Percentiles rank a stretch among this genome's conserved stretches.
These are phyloP conservation scores for Carex pumila DNA, from an alignment of 176 grass and related monocot genomes.

Conservation along the genomic window DNA sequence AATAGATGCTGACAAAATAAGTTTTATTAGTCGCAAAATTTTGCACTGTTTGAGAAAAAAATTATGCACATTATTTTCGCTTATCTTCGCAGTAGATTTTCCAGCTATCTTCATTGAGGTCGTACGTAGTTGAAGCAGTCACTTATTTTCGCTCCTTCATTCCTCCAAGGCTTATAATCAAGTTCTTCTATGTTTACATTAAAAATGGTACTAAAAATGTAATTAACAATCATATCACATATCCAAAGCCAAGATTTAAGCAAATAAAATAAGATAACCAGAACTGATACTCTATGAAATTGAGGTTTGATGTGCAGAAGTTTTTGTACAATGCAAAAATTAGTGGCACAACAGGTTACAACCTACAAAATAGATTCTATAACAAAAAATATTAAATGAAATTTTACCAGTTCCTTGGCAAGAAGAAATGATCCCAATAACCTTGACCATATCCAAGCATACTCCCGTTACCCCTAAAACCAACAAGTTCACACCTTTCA, in stretches of 20 bases:
- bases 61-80: too few relatives aligned
- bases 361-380: neutral
- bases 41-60: neutral
- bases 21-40: neutral
- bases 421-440: conserved; percentile 40
- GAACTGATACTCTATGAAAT: neutral
- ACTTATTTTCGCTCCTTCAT: conserved; percentile 38
- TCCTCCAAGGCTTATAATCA: conserved; percentile 73
- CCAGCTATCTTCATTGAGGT: conserved; percentile 74
- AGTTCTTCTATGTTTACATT: conserved; percentile 55
- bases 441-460: conserved; percentile 20
- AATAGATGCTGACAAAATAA: neutral
- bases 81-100: conserved; percentile 80
- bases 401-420: conserved; percentile 58
- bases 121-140: conserved; percentile 82
- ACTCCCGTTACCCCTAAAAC: conserved; percentile 21
- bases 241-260: neutral
- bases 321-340: neutral
- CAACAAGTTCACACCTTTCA: conserved; percentile 29
- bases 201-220: conserved; percentile 29
- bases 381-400: neutral
- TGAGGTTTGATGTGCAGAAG: neutral
- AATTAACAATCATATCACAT: neutral
- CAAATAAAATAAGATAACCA: neutral
- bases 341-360: neutral